A percentile compares a stretch with the other conserved stretches of the same genome.
These are phyloP conservation scores for Cladosporium colombiae DNA, from an alignment of 2,329 filamentous ascomycete species.

Conservation along the genomic window DNA sequence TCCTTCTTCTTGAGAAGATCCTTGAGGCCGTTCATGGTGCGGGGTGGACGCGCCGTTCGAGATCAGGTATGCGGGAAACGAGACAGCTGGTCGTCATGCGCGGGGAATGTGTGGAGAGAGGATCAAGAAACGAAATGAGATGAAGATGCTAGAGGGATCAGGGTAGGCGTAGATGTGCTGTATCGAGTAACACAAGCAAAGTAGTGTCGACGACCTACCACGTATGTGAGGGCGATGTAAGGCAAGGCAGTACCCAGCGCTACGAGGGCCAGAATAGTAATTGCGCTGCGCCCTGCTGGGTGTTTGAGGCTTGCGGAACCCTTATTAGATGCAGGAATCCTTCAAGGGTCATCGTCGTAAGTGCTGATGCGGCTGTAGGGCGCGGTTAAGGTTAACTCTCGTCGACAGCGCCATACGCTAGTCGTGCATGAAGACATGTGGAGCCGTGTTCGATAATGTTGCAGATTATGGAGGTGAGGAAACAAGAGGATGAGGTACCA, in stretches of 20 bases:
- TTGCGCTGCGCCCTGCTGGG: constrained; percentile 12
- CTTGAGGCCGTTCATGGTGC: constrained; percentile 57
- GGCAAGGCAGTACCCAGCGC: background rate
- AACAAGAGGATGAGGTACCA: background rate
- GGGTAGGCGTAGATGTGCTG: background rate
- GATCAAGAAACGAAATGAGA: background rate
- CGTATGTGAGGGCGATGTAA: background rate
- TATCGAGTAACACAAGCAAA: background rate
- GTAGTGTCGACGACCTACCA: constrained; percentile 5
- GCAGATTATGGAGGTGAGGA: background rate
- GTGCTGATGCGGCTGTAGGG: constrained; percentile 9
- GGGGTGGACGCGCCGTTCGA: background rate
- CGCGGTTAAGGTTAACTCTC: background rate
- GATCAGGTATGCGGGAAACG: background rate
- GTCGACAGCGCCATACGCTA: background rate
- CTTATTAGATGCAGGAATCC: background rate
- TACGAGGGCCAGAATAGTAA: constrained; percentile 2
- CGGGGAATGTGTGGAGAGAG: constrained; percentile 6
- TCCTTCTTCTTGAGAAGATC: constrained; percentile 66
- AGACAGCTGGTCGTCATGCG: constrained; percentile 4
- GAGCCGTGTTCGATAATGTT: background rate
- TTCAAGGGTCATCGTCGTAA: constrained; percentile 10
- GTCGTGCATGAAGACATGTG: background rate
- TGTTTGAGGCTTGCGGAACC: constrained; percentile 7
- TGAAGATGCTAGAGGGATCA: background rate